Conservation (phyloP, 148 eudicot genomes). For the Fagopyrum tataricum region DNA sequence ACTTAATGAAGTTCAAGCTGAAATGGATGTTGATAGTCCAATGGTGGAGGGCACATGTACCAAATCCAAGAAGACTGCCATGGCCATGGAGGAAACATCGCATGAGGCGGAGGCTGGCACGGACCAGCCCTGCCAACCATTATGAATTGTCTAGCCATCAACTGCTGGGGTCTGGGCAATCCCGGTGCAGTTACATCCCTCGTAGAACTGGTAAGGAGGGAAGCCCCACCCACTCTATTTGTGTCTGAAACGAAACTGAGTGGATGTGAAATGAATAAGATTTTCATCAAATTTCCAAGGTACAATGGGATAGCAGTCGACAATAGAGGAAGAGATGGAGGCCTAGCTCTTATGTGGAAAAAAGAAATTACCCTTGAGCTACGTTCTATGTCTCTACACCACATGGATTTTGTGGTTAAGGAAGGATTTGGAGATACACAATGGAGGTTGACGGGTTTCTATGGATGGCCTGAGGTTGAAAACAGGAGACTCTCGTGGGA, state of each 20-base stretch:
- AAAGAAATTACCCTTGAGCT: not conserved
- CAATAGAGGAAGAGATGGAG: not conserved
- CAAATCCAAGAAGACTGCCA: not conserved
- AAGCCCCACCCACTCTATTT: not conserved
- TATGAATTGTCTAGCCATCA: not conserved
- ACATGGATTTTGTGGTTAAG: not conserved
- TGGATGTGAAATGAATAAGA: not conserved
- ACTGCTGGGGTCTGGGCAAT: not conserved
- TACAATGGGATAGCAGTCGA: not conserved
- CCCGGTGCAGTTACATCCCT: not conserved
- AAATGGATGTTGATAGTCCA: too few species aligned
- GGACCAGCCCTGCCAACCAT: not conserved
- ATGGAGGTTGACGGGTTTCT: not conserved
- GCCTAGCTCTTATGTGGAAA: not conserved
- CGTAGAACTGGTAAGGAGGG: not conserved
- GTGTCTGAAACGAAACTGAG: too few species aligned
- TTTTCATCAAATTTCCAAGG: not conserved
- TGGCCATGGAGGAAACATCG: not conserved
- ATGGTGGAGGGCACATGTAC: too few species aligned
- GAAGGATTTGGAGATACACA: not conserved
- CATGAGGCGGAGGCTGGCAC: not conserved
- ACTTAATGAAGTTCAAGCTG: too few species aligned
- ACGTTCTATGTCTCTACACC: not conserved
- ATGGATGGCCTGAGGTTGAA: not conserved
- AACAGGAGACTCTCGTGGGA: not conserved